phyloP scores from a whole-genome alignment of 805 yeast species.

The Cyberlindnera mycetangii region DNA sequence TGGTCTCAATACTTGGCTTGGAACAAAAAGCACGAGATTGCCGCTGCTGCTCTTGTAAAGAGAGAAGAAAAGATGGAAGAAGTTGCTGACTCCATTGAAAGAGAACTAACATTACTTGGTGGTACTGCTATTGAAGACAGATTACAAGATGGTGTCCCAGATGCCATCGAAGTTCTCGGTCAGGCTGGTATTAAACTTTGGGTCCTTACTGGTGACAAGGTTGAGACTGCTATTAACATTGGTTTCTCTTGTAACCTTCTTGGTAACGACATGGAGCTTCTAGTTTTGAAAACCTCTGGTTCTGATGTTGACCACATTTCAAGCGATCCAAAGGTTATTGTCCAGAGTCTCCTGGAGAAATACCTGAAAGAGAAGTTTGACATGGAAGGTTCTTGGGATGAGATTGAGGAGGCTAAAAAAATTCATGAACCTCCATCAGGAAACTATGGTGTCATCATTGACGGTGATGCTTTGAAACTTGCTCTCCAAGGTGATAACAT shows the following conservation, averaged over 20 bases:
- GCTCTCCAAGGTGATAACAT: conserved; percentile 43
- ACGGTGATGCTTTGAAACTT: conserved; percentile 68
- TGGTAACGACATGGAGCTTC: conserved; percentile 71
- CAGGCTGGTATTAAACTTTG: conserved; percentile 79
- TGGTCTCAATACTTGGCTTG: conserved; percentile 62
- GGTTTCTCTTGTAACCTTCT: conserved; percentile 96
- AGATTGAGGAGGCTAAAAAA: conserved; percentile 48
- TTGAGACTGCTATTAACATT: conserved; percentile 96
- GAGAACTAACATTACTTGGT: conserved; percentile 62
- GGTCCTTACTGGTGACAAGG: conserved; percentile 96
- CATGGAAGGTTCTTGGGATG: conserved; percentile 57
- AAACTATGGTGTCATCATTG: conserved; percentile 65
- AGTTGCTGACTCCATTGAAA: conserved; percentile 69
- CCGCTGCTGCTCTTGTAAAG: conserved; percentile 58
- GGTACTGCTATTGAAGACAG: conserved; percentile 90
- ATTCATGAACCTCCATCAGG: conserved; percentile 69
- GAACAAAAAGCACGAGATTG: conserved; percentile 59
- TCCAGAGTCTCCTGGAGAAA: conserved; percentile 46
- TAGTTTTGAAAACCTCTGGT: conserved; percentile 60
- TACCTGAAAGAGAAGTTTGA: conserved; percentile 54
- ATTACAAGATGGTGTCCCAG: conserved; percentile 83
- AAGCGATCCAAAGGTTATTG: conserved; percentile 36
- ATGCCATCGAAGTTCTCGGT: conserved; percentile 64
- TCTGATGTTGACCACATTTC: conserved; percentile 48
- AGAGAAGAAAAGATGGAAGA: conserved; percentile 74